Base-by-base conservation (phyloP, 441 rosid species). In the Biscutella laevigata region DNA sequence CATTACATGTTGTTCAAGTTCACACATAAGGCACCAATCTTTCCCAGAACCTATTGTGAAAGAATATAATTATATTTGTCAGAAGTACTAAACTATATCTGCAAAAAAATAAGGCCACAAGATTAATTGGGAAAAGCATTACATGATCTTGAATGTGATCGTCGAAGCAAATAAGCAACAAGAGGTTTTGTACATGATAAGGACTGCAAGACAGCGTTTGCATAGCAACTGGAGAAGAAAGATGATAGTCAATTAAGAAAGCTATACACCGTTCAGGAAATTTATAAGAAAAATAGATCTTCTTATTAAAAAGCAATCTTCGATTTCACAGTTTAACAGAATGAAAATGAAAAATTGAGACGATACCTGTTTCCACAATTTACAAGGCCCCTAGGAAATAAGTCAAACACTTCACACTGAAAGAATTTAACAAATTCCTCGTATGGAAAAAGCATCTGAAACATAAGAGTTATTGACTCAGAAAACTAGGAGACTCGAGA, bases 11-110 rank as follows among this genome's bases (percentile, higher is more conserved):
- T 78, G 84, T 76, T 87, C 95, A 44, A 87, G 88, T 67, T 82
- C 95, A 76, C 95, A 87, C 77, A 82, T 77, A 30, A 87, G 90
- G 50, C 95, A 87, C 88, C 95, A 77, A 67, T 71, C 82, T 67
- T 74, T 82, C 47, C 71, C 69, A 43, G 69, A 70, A 76, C 94
- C 95, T 87, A 64, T 66, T 13, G 67, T 4, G 22, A 44, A 24
- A 57, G 13, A 57, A 24, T 3, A 45, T 57, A 32, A 52, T 13
- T 3, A 59, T 5, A 7, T 19, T 10, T 17, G 12, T 53, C 61
- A 60, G 57, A 56, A n/a, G 25, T 17, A 22, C 15, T 43, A 20
- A 6, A 53, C 35, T 35, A 33, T 33, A 15, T n/a, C 43, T 42
- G 8, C 4, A 59, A 67, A 3, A 29, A 5, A 9, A 12, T 17